Conservation (phyloP, 2,329 filamentous ascomycete genomes). For the Stachybotrys chlorohalonatus region DNA sequence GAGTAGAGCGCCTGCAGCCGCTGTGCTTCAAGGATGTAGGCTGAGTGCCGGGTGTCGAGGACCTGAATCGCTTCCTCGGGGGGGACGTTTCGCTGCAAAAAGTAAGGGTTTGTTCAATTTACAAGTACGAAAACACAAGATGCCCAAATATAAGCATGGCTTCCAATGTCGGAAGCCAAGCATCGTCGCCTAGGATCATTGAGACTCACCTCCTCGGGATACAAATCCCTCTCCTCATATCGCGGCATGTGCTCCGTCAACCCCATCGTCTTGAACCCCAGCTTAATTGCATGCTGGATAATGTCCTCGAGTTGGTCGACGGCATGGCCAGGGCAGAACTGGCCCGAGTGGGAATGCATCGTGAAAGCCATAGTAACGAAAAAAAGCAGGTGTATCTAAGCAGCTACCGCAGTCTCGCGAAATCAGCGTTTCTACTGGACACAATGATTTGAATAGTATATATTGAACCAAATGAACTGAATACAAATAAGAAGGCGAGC, state of each 20-base stretch:
- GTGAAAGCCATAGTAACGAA: slow-evolving; percentile 74
- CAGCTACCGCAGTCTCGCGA: too few relatives aligned
- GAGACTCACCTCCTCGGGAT: slow-evolving; percentile 71
- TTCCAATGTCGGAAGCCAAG: not conserved
- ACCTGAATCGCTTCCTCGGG: slow-evolving; percentile 36
- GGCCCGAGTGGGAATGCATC: slow-evolving; percentile 95
- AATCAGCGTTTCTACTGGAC: too few relatives aligned
- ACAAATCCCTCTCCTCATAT: slow-evolving; percentile 63
- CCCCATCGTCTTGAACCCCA: slow-evolving; percentile 74
- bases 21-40: slow-evolving; percentile 67
- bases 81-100: not conserved
- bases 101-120: not conserved
- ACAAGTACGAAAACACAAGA: not conserved
- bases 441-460: too few relatives aligned
- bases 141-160: too few relatives aligned
- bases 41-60: slow-evolving; percentile 50
- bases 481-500: too few relatives aligned
- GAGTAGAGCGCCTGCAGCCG: slow-evolving; percentile 65
- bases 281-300: slow-evolving; percentile 65
- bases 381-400: too few relatives aligned
- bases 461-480: too few relatives aligned
- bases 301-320: slow-evolving; percentile 78
- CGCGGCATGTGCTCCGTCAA: slow-evolving; percentile 95
- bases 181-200: not conserved
- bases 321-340: slow-evolving; percentile 91